phyloP scores from a whole-genome alignment of 768 basidiomycete genomes.

The Rhizopogon vesiculosus region DNA sequence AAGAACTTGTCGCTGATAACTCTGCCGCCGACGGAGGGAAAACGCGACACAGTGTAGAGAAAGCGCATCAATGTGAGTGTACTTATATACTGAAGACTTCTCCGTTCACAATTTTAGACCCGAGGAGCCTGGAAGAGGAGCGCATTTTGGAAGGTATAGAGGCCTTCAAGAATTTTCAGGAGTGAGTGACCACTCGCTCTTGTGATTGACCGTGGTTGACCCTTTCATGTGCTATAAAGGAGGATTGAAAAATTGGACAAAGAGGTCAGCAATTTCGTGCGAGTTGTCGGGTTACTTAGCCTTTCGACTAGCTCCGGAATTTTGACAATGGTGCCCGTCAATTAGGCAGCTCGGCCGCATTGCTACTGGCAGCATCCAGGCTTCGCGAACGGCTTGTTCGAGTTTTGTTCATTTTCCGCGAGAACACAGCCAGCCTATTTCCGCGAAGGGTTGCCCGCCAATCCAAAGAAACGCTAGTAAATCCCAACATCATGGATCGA shows the following conservation, averaged over 20 bases:
- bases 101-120: conserved; percentile 9
- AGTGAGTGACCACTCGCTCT: conserved; percentile 24
- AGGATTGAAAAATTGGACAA: conserved; percentile 34
- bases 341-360: conserved; percentile 40
- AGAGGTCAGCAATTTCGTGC: conserved; percentile 21
- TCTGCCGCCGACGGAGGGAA: background rate
- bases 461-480: conserved; percentile 23
- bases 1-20: background rate
- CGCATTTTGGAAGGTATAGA: conserved; percentile 45
- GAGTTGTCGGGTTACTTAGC: background rate
- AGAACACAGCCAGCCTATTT: conserved; percentile 42
- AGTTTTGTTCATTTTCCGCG: conserved; percentile 38
- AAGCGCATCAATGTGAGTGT: background rate
- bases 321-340: conserved; percentile 42
- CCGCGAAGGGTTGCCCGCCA: conserved; percentile 33
- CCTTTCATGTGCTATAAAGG: conserved; percentile 13
- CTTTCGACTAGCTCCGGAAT: conserved; percentile 31
- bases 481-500: conserved; percentile 15
- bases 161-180: conserved; percentile 43
- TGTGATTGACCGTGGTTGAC: conserved; percentile 2
- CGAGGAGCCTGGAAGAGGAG: conserved; percentile 44
- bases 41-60: background rate
- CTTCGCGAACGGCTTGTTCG: conserved; percentile 37
- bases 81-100: background rate
- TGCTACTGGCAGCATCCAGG: conserved; percentile 38